phyloP scores from a whole-genome alignment of 108 stramenopile genomes.

The Skeletonema costatum region DNA sequence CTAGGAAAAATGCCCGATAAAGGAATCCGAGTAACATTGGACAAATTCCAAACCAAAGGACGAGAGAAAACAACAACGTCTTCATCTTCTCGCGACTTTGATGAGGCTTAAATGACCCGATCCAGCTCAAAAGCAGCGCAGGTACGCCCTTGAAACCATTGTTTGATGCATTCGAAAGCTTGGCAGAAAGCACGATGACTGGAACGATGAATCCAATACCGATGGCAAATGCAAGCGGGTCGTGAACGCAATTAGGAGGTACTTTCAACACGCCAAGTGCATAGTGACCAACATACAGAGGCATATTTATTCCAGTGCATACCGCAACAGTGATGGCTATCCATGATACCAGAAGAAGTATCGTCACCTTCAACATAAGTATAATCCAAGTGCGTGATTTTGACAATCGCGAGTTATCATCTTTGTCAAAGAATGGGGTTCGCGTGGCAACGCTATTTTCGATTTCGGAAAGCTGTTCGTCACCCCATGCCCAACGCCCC shows the following conservation, averaged over 20 bases:
- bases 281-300: conserved; percentile 61
- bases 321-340: conserved; percentile 54
- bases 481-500: conserved; percentile 86
- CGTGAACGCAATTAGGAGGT: conserved; percentile 66
- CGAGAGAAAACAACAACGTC: conserved; percentile 32
- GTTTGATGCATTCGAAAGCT: conserved; percentile 19
- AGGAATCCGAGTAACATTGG: conserved; percentile 67
- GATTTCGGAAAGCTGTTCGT: conserved; percentile 70
- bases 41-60: conserved; percentile 60
- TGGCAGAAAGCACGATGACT: conserved; percentile 17
- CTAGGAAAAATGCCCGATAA: conserved; percentile 57
- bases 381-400: not conserved
- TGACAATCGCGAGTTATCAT: not conserved
- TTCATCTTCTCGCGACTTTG: conserved; percentile 49
- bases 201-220: conserved; percentile 65
- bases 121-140: conserved; percentile 34
- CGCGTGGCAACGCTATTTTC: conserved; percentile 77
- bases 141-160: conserved; percentile 2
- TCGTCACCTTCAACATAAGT: conserved; percentile 45
- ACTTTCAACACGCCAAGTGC: conserved; percentile 57
- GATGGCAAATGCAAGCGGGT: conserved; percentile 75
- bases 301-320: conserved; percentile 43
- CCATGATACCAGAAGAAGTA: conserved; percentile 70
- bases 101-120: conserved; percentile 46
- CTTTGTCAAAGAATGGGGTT: conserved; percentile 54